Evolutionary conservation across 345 rosid species (phyloP).

Genomic region (Populus deltoides): DNA sequence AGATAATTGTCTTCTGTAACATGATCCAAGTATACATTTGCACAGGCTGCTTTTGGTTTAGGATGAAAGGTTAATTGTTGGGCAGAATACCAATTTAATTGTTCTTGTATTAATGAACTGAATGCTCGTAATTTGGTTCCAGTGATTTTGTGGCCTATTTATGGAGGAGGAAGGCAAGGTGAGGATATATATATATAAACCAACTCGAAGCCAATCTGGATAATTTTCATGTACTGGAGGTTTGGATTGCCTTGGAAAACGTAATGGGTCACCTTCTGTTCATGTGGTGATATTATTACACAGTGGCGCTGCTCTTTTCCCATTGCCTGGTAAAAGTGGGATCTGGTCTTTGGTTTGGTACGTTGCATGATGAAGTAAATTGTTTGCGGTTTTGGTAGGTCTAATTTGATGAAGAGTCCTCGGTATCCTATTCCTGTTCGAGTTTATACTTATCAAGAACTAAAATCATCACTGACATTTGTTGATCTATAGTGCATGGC

Average conservation of each 20-base stretch:
- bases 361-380: background rate
- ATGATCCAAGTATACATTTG: background rate
- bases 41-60: background rate
- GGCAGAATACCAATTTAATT: background rate
- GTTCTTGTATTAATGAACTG: background rate
- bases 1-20: background rate
- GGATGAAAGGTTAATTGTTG: background rate
- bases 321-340: background rate
- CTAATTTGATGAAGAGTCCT: no score
- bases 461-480: no score
- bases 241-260: background rate
- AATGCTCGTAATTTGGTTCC: background rate
- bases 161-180: background rate
- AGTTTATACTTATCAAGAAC: no score
- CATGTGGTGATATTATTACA: background rate
- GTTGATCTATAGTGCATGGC: no score
- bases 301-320: background rate
- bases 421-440: no score
- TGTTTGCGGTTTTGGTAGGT: no score
- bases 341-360: background rate
- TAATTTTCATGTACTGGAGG: background rate
- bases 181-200: background rate
- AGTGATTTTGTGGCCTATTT: background rate
- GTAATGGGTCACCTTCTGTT: background rate
- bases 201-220: background rate